Percentiles rank a stretch among this genome's conserved stretches.
Evolutionary conservation across 257 asterid species (phyloP).

Genomic region (Nicotiana undulata): DNA sequence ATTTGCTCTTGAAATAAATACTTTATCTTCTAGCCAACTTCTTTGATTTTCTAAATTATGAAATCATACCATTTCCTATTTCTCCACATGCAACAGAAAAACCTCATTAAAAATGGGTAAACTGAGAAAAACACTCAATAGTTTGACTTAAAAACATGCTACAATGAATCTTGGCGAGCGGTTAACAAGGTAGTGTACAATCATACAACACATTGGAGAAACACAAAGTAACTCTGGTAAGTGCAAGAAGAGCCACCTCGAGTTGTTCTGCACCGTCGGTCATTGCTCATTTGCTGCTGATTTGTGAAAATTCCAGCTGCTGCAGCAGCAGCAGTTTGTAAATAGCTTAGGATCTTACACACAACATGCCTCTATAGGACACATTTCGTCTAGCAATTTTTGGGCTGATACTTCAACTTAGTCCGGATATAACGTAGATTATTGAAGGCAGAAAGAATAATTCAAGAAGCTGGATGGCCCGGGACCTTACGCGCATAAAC

Average conservation of each 20-base stretch:
- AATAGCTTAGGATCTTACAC: not conserved
- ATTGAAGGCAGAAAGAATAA: not conserved
- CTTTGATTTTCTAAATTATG: not conserved
- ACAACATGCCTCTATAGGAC: not conserved
- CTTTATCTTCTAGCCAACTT: not conserved
- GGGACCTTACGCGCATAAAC: constrained; percentile 34
- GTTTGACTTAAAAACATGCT: not conserved
- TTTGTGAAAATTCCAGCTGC: not conserved
- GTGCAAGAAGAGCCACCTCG: not conserved
- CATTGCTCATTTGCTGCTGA: not conserved
- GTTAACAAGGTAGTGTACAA: not conserved
- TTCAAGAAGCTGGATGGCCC: constrained; percentile 9
- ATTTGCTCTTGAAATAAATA: not conserved
- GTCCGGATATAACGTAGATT: not conserved
- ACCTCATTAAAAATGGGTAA: not conserved
- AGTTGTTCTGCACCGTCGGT: not conserved
- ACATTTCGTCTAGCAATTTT: not conserved
- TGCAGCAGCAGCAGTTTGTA: not conserved
- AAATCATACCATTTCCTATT: not conserved
- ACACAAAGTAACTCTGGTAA: not conserved
- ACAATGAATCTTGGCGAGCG: not conserved
- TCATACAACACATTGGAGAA: not conserved
- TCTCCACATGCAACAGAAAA: not conserved
- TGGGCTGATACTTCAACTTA: not conserved
- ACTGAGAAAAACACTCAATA: not conserved